phyloP scores from a whole-genome alignment of 805 yeast species.

The Candida jianshihensis region DNA sequence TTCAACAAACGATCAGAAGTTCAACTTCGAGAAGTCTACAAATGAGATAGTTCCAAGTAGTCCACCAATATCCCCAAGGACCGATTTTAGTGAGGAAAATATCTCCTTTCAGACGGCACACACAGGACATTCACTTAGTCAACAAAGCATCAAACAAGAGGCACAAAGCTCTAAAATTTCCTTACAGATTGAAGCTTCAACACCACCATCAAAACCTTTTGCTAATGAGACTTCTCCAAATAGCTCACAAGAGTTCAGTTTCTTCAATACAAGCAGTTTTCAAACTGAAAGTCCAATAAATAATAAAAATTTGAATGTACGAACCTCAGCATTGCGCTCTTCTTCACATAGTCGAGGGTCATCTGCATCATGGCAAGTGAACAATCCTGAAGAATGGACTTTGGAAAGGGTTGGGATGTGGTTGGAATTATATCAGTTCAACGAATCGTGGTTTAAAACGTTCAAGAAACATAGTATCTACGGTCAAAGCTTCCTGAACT shows the following conservation, averaged over 20 bases:
- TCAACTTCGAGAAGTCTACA: too few relatives aligned
- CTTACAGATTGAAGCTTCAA: conserved; percentile 10
- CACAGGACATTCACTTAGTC: conserved; percentile 1
- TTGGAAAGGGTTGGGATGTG: conserved; percentile 58
- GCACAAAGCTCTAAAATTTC: too few relatives aligned
- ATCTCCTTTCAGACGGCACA: conserved; percentile 19
- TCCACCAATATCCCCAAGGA: too few relatives aligned
- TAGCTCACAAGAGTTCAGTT: conserved; percentile 18
- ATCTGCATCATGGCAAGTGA: conserved; percentile 40
- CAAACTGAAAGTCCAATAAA: conserved; percentile 8
- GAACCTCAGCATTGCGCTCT: too few relatives aligned
- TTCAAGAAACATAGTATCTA: conserved; percentile 51
- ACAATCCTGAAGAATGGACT: conserved; percentile 63
- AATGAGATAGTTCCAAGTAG: too few relatives aligned
- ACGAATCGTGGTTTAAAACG: conserved; percentile 64
- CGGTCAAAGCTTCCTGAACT: conserved; percentile 57
- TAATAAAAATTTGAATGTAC: background rate
- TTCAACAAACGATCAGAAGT: conserved; percentile 10
- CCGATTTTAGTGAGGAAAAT: too few relatives aligned
- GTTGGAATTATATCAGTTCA: conserved; percentile 64
- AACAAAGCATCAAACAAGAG: conserved; percentile 10
- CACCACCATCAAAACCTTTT: conserved; percentile 6
- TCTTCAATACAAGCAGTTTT: conserved; percentile 17
- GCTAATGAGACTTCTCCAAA: conserved; percentile 2
- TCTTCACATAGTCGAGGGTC: conserved; percentile 21